These are phyloP conservation scores for Capronia coronata DNA, from an alignment of 2,329 filamentous ascomycete genomes.

Conservation along the genomic window DNA sequence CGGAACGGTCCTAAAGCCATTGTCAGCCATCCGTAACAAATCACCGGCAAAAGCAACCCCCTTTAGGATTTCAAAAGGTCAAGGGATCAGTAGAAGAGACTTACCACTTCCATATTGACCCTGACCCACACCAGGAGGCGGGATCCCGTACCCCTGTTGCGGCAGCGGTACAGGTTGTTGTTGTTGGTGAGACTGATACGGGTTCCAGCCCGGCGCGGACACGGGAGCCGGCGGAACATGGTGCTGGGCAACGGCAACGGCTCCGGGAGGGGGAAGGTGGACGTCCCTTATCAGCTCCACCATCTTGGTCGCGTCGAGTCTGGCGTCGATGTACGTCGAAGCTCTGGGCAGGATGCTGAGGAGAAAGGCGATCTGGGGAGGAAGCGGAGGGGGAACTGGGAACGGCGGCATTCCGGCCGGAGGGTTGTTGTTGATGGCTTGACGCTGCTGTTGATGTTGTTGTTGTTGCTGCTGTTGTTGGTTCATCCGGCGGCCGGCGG, in stretches of 20 bases:
- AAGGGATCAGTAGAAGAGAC: constrained; percentile 1
- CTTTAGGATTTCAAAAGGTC: too few species aligned
- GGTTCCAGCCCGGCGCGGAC: constrained; percentile 27
- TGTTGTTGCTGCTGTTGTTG: constrained; percentile 45
- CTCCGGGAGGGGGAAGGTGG: constrained; percentile 49
- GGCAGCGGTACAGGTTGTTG: constrained; percentile 30
- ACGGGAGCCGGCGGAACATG: constrained; percentile 16
- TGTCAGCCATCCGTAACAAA: too few species aligned
- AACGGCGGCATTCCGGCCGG: constrained; percentile 46
- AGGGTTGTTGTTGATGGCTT: constrained; percentile 32
- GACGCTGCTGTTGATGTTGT: constrained; percentile 46
- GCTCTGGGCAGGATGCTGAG: constrained; percentile 69
- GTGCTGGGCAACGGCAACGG: constrained; percentile 28
- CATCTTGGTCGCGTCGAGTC: constrained; percentile 64
- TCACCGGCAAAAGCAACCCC: neutral
- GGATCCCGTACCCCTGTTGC: constrained; percentile 19
- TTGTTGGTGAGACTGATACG: constrained; percentile 32
- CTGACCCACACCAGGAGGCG: constrained; percentile 18
- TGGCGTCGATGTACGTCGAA: constrained; percentile 62
- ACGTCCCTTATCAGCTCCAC: constrained; percentile 60
- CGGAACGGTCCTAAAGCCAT: constrained; percentile 8
- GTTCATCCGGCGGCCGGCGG: constrained; percentile 75
- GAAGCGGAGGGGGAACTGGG: constrained; percentile 58
- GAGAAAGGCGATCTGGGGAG: constrained; percentile 57
- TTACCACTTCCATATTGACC: constrained; percentile 25